A percentile compares a stretch with the other conserved stretches of the same genome.
Evolutionary conservation across 768 basidiomycete genomes (phyloP).

Genomic region (Crepidotus variabilis): DNA sequence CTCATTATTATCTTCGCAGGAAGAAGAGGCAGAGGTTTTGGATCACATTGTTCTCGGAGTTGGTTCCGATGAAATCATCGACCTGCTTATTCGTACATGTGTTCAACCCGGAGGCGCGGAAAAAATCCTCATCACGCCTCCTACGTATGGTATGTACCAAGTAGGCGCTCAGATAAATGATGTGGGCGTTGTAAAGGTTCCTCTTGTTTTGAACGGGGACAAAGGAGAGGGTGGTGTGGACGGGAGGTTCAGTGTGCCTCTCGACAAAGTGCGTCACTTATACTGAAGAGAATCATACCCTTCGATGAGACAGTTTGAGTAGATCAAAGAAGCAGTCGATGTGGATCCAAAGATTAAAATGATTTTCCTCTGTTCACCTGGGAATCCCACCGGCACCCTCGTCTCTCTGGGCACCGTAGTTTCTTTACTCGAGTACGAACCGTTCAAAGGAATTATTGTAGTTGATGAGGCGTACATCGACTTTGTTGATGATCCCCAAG

Average conservation of each 20-base stretch:
- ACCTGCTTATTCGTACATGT: constrained; percentile 87
- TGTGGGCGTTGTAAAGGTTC: constrained; percentile 73
- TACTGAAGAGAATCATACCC: not conserved
- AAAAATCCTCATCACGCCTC: constrained; percentile 85
- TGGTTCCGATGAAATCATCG: constrained; percentile 95
- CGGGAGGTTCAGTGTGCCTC: constrained; percentile 69
- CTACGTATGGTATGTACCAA: constrained; percentile 97
- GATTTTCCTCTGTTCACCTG: constrained; percentile 93
- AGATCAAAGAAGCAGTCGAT: constrained; percentile 72
- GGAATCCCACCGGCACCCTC: constrained; percentile 91
- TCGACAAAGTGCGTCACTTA: constrained; percentile 60
- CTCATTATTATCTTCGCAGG: constrained; percentile 16
- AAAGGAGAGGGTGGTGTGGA: constrained; percentile 70
- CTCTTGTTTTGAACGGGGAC: constrained; percentile 54
- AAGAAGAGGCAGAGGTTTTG: constrained; percentile 3
- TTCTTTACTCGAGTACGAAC: constrained; percentile 67
- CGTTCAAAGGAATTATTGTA: constrained; percentile 87
- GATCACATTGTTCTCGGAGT: constrained; percentile 91
- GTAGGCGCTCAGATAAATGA: constrained; percentile 97
- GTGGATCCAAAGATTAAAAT: constrained; percentile 81
- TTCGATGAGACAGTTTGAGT: not conserved
- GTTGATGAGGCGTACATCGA: constrained; percentile 99
- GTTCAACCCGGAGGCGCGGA: constrained; percentile 71
- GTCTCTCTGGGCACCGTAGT: constrained; percentile 71
- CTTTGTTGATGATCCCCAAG: constrained; percentile 53